Conservation (phyloP, 257 asterid genomes). For the Scutellaria barbata region DNA sequence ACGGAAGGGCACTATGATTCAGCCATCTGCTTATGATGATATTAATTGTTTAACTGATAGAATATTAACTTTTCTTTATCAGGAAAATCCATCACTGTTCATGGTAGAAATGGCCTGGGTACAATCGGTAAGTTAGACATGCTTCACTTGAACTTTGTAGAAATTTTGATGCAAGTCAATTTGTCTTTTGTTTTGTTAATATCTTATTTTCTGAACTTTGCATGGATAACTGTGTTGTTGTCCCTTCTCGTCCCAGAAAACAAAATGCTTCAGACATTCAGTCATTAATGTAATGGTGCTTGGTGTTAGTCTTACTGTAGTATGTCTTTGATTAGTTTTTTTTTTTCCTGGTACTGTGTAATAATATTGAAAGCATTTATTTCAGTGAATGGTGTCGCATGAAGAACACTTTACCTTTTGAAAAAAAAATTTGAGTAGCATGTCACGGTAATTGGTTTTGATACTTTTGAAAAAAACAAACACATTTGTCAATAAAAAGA, state of each 20-base stretch:
- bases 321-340: background rate
- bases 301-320: conserved; percentile 9
- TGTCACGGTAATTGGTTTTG: background rate
- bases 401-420: too few relatives aligned
- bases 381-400: background rate
- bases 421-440: background rate
- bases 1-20: background rate
- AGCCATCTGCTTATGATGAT: conserved; percentile 15
- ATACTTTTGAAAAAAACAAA: background rate
- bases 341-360: background rate
- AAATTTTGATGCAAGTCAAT: conserved; percentile 7
- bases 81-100: conserved; percentile 85
- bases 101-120: conserved; percentile 89
- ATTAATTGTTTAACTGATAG: conserved; percentile 29
- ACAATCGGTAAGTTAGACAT: conserved; percentile 65
- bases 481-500: conserved; percentile 12
- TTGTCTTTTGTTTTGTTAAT: background rate
- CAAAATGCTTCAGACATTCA: conserved; percentile 11
- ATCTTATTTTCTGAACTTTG: background rate
- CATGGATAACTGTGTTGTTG: conserved; percentile 13
- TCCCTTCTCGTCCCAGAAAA: conserved; percentile 10
- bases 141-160: conserved; percentile 25
- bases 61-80: conserved; percentile 39
- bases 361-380: background rate
- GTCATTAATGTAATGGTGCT: too few relatives aligned